Conservation (phyloP, 441 rosid genomes). For the Melastoma candidum region DNA sequence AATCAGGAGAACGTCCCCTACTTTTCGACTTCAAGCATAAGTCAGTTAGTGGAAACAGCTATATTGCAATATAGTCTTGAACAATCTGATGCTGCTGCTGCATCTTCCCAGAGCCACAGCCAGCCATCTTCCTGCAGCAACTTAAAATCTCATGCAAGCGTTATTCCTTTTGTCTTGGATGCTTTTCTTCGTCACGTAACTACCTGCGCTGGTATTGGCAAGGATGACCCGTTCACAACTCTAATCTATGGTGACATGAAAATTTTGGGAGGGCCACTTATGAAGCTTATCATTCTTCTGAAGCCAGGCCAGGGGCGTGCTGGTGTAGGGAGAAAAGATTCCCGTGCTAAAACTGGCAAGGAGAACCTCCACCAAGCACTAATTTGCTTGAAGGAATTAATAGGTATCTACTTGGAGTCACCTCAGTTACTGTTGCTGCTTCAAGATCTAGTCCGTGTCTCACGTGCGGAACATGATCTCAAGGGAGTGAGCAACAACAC, state of each 20-base stretch:
- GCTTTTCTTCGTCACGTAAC: slow-evolving; percentile 44
- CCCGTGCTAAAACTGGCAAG: slow-evolving; percentile 39
- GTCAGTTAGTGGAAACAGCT: slow-evolving; percentile 37
- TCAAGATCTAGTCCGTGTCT: slow-evolving; percentile 45
- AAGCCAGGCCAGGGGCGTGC: slow-evolving; percentile 25
- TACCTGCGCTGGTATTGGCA: slow-evolving; percentile 31
- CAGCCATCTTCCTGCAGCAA: slow-evolving; percentile 35
- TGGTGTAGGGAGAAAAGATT: slow-evolving; percentile 29
- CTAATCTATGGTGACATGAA: slow-evolving; percentile 54
- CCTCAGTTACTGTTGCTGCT: slow-evolving; percentile 37
- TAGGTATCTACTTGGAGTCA: slow-evolving; percentile 28
- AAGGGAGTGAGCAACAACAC: slow-evolving; percentile 30
- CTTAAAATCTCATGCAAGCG: slow-evolving; percentile 23
- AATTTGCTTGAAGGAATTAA: slow-evolving; percentile 59
- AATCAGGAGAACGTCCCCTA: slow-evolving; percentile 34
- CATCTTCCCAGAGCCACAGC: slow-evolving; percentile 41
- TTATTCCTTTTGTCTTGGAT: slow-evolving; percentile 44
- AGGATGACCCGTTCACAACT: slow-evolving; percentile 45
- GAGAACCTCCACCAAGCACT: slow-evolving; percentile 49
- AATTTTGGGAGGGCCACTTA: slow-evolving; percentile 44
- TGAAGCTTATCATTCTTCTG: slow-evolving; percentile 50
- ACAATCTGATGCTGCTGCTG: slow-evolving; percentile 13
- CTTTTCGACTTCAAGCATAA: slow-evolving; percentile 64
- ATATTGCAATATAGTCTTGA: slow-evolving; percentile 25
- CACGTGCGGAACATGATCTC: slow-evolving; percentile 26